These are phyloP conservation scores for Cyanidiococcus yangmingshanensis DNA, from an alignment of 23 red algal species.

Conservation along the genomic window DNA sequence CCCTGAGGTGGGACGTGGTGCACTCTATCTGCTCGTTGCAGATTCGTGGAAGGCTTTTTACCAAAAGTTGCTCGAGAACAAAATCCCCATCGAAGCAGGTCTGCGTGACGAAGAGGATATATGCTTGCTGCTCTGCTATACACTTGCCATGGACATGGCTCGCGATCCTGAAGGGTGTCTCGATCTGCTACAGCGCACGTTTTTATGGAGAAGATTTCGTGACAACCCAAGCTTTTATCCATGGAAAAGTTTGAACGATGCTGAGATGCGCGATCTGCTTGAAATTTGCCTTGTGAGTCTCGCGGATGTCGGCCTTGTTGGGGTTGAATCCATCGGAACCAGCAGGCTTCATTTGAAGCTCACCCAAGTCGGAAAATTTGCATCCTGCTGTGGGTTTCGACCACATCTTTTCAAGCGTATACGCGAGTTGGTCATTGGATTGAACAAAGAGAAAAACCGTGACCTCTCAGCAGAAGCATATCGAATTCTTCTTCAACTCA, in stretches of 20 bases:
- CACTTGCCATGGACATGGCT: background rate
- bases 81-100: background rate
- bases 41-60: background rate
- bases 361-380: background rate
- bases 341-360: background rate
- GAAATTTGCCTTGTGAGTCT: background rate
- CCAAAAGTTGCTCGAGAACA: background rate
- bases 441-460: background rate
- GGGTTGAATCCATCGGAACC: background rate
- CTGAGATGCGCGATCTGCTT: background rate
- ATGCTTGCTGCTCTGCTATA: background rate
- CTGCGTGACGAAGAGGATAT: background rate
- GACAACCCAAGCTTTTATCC: background rate
- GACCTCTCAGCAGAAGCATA: too few species aligned
- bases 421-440: background rate
- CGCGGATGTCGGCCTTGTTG: background rate
- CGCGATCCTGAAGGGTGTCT: background rate
- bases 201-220: background rate
- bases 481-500: too few species aligned
- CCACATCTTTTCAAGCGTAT: background rate
- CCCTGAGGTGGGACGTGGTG: background rate
- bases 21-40: background rate
- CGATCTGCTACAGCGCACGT: background rate
- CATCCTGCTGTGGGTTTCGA: background rate
- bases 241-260: background rate